phyloP scores from a whole-genome alignment of 768 basidiomycete genomes.

The Gloeopeniophorella convolvens region DNA sequence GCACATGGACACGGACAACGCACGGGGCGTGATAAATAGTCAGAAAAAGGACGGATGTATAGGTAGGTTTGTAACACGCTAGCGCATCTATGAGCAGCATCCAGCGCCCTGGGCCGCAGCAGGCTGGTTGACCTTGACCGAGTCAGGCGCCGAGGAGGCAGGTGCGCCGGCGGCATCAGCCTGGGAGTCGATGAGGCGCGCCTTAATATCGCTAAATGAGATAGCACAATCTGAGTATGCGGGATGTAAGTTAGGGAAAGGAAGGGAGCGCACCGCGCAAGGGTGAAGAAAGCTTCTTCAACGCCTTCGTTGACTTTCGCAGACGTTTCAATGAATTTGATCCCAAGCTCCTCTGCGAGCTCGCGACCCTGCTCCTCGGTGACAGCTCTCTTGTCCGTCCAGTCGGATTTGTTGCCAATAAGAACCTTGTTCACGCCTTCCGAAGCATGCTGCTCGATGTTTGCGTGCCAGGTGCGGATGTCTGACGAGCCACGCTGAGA shows the following conservation, averaged over 20 bases:
- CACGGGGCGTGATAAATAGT: constrained; percentile 7
- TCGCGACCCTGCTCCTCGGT: constrained; percentile 88
- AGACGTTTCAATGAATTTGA: constrained; percentile 96
- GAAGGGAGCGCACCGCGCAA: constrained; percentile 65
- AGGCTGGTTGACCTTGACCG: constrained; percentile 63
- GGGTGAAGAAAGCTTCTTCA: constrained; percentile 96
- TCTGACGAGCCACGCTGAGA: constrained; percentile 40
- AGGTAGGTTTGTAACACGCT: neutral
- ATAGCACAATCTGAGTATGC: neutral
- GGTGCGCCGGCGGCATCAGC: constrained; percentile 47
- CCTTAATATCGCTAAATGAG: constrained; percentile 82
- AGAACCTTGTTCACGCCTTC: constrained; percentile 99
- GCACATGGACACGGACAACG: neutral
- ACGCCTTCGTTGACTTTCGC: constrained; percentile 97
- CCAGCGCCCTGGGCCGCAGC: constrained; percentile 32
- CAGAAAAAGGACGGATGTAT: neutral
- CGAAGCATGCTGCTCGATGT: constrained; percentile 98
- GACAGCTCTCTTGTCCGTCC: constrained; percentile 92
- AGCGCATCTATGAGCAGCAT: constrained; percentile 37
- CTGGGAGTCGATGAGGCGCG: constrained; percentile 92
- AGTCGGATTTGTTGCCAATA: constrained; percentile 98
- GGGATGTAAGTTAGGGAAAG: neutral
- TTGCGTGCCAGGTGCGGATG: constrained; percentile 96
- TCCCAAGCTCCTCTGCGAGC: constrained; percentile 88
- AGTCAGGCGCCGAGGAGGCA: constrained; percentile 38